Evolutionary conservation across 1,284 basidiomycete species (phyloP), one percentile per base, ranked within the genome.

Genomic region (Malassezia pachydermatis): DNA sequence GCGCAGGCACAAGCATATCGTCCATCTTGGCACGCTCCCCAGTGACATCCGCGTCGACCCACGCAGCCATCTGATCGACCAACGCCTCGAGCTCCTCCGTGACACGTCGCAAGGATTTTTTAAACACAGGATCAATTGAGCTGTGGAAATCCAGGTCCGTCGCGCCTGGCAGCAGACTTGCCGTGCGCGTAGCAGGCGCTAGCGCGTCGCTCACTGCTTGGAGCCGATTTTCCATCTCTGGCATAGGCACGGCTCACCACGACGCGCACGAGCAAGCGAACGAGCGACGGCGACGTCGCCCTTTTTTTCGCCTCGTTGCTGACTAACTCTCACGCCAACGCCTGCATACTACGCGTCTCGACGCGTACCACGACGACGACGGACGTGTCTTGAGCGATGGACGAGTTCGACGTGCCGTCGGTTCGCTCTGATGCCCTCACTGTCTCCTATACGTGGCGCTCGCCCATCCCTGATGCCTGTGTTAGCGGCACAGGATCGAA

Each of bases 101-200:
- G 56, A 81, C 78, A 5, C 66, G 69, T 57, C 86, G 84, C 20
- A 86, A 72, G 49, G 81, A 78, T 41, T 75, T 76, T 2, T 81
- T 82, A 53, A 92, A 78, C 11, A 75, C 76, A 13, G 78, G 73
- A 71, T 90, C 84, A 56, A 94, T 78, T 2, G 88, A 85, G 32
- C 84, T 81, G 73, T 92, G 84, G 71, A 90, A 92, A 36, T 77
- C 74, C 51, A 92, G 75, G 73, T 90, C 88, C 9, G 73, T 74
- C 48, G 75, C 71, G 14, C 40, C 19, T 2, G 71, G 65, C 0
- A 76, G 73, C 7, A 74, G 63, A 16, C 66, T 59, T 3, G 65
- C 67, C 41, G 57, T 42, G 10, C 35, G 40, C 24, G 44, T 49
- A 19, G 41, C 43, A 13, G 27, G 29, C 17, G 16, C 25, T 9